phyloP scores from a whole-genome alignment of 106 monocot genomes.

The Acorus calamus region DNA sequence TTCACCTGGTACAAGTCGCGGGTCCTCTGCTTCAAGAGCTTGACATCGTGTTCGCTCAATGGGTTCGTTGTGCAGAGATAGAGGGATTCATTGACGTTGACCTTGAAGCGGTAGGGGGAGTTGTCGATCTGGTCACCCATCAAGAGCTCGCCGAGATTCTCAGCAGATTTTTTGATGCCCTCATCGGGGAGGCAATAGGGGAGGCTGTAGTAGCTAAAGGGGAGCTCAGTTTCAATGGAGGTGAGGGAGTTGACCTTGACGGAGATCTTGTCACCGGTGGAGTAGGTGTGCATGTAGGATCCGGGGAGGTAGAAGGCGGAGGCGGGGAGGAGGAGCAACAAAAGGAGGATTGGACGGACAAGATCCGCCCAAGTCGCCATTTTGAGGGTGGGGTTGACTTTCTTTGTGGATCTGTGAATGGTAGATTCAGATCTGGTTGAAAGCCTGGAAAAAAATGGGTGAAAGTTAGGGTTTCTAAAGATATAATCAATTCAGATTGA shows the following conservation, averaged over 20 bases:
- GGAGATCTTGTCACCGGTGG: constrained; percentile 21
- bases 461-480: too few relatives aligned
- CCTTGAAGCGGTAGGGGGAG: constrained; percentile 44
- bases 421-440: too few relatives aligned
- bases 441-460: too few relatives aligned
- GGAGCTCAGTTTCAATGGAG: constrained; percentile 59
- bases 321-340: too few relatives aligned
- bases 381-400: too few relatives aligned
- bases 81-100: constrained; percentile 43
- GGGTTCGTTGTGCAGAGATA: constrained; percentile 50
- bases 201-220: constrained; percentile 56
- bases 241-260: constrained; percentile 68
- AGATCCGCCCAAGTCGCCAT: too few relatives aligned
- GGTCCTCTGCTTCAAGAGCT: constrained; percentile 42
- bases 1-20: constrained; percentile 61
- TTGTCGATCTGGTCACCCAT: constrained; percentile 70
- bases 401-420: too few relatives aligned
- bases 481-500: too few relatives aligned
- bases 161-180: constrained; percentile 56
- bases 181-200: constrained; percentile 47
- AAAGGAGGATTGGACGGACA: too few relatives aligned
- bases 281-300: constrained; percentile 54
- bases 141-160: constrained; percentile 58
- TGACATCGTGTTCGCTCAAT: constrained; percentile 35
- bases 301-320: constrained; percentile 47